Percentiles rank a stretch among this genome's conserved stretches.
These are phyloP conservation scores for Fusarium sp. DNA, from an alignment of 2,329 filamentous ascomycete genomes.

Conservation along the genomic window DNA sequence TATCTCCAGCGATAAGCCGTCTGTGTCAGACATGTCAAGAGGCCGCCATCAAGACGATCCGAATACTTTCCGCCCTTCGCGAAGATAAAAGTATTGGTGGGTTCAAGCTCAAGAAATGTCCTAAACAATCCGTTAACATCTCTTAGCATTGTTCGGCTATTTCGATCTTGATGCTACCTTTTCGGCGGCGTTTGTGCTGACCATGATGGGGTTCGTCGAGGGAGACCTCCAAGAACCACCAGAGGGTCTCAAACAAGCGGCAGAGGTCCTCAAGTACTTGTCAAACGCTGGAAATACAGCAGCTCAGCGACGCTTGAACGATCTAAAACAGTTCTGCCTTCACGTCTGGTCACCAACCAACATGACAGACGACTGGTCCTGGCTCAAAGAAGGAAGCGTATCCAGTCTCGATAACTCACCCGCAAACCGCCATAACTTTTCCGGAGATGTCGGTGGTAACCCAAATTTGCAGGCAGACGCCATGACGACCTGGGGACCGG, in stretches of 20 bases:
- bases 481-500: neutral
- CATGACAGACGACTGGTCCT: constrained; percentile 38
- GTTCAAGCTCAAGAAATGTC: neutral
- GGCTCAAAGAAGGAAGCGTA: constrained; percentile 14
- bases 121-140: neutral
- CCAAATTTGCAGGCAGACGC: constrained; percentile 2
- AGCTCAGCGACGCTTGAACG: constrained; percentile 39
- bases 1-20: constrained; percentile 32
- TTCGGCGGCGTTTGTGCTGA: constrained; percentile 44
- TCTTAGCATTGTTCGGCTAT: constrained; percentile 42
- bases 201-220: constrained; percentile 46
- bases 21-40: constrained; percentile 43
- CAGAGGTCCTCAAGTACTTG: constrained; percentile 39
- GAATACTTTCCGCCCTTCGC: constrained; percentile 38
- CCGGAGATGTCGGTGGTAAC: neutral
- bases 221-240: constrained; percentile 38
- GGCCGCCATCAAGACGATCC: constrained; percentile 44
- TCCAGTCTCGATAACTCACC: neutral
- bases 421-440: neutral
- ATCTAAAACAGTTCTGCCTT: constrained; percentile 43
- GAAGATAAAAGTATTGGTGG: constrained; percentile 39
- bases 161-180: constrained; percentile 47
- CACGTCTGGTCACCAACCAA: constrained; percentile 43
- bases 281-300: constrained; percentile 42
- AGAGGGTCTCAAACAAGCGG: constrained; percentile 39